These are phyloP conservation scores for Erodium maritimum DNA, from an alignment of 345 rosid species.

Conservation along the genomic window DNA sequence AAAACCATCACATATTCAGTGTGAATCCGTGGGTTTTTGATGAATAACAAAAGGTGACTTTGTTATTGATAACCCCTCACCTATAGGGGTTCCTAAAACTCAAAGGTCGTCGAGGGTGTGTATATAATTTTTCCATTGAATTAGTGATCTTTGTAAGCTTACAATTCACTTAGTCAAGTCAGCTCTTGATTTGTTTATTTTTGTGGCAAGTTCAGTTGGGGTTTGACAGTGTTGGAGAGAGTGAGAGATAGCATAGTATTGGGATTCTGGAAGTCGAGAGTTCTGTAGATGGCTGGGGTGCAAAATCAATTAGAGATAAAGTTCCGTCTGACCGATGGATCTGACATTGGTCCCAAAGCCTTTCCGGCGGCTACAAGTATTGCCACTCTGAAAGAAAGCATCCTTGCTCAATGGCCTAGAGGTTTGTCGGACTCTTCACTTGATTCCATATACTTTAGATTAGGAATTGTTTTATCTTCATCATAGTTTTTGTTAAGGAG, in stretches of 20 bases:
- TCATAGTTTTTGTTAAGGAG: too few species aligned
- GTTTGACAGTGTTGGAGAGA: too few species aligned
- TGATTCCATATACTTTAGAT: background rate
- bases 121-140: too few species aligned
- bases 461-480: background rate
- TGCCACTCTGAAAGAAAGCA: conserved; percentile 74
- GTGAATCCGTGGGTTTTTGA: too few species aligned
- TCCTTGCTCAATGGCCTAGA: conserved; percentile 94
- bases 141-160: background rate
- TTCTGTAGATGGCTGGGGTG: conserved; percentile 54
- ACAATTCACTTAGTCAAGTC: background rate
- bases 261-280: conserved; percentile 11
- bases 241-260: too few species aligned
- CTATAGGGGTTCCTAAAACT: too few species aligned
- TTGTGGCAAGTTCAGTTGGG: too few species aligned
- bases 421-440: conserved; percentile 31
- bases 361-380: conserved; percentile 83
- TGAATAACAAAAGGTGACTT: too few species aligned
- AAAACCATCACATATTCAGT: too few species aligned
- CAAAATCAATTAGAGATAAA: conserved; percentile 84
- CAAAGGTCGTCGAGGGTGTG: too few species aligned
- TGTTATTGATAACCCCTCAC: too few species aligned
- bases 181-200: too few species aligned
- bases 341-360: conserved; percentile 86
- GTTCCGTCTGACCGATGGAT: conserved; percentile 83